These are phyloP conservation scores for Litchi chinensis DNA, from an alignment of 345 rosid genomes.

Conservation along the genomic window DNA sequence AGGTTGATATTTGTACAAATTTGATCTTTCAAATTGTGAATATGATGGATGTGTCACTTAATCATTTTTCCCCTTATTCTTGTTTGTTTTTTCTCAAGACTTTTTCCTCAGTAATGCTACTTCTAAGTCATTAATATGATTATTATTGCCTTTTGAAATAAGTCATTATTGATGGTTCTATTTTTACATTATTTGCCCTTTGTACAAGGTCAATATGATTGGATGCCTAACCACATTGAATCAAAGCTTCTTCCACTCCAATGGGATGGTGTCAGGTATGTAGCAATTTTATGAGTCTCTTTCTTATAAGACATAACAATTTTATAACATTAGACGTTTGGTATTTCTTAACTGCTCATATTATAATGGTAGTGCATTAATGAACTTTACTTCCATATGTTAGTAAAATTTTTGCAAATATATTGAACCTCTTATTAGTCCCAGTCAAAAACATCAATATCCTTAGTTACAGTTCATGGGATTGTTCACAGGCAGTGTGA, in stretches of 20 bases:
- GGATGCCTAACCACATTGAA: slow-evolving; percentile 73
- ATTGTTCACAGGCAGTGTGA: background rate
- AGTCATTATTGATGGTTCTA: no score
- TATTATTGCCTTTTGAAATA: no score
- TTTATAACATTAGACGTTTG: background rate
- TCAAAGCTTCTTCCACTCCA: slow-evolving; percentile 94
- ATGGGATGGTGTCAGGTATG: slow-evolving; percentile 89
- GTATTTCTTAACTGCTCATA: background rate
- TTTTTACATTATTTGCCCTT: slow-evolving; percentile 17
- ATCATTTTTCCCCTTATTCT: no score
- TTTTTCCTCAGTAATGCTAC: background rate
- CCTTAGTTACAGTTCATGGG: background rate
- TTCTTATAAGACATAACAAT: slow-evolving; percentile 1
- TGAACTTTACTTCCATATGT: no score
- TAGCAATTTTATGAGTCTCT: slow-evolving; percentile 6
- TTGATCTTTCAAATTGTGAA: slow-evolving; percentile 14
- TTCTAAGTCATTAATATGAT: background rate
- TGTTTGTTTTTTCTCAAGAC: no score
- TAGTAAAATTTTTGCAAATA: no score
- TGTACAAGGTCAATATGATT: slow-evolving; percentile 58
- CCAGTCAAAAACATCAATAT: background rate
- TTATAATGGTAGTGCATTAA: background rate
- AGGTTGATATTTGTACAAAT: slow-evolving; percentile 20
- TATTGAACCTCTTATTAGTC: no score
- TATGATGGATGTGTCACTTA: no score